Evolutionary conservation across 768 basidiomycete species (phyloP).

Genomic region (Suillus plorans): DNA sequence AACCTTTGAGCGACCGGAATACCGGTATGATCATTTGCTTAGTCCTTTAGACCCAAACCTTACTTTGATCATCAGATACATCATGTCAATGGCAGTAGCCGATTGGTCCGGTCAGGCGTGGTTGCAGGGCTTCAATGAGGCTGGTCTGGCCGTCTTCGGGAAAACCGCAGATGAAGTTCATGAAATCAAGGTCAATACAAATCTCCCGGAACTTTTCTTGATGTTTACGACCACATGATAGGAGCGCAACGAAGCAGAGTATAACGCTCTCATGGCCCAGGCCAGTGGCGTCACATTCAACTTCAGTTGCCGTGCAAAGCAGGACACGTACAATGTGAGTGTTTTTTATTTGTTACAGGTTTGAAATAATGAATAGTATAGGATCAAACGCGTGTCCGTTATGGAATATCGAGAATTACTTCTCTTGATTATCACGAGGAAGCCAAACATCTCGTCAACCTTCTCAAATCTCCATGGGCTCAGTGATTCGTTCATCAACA

Average conservation of each 20-base stretch:
- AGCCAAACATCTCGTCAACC: conserved; percentile 54
- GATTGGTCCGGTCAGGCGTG: conserved; percentile 89
- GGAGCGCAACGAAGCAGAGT: conserved; percentile 60
- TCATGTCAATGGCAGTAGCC: conserved; percentile 83
- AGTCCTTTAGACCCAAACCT: background rate
- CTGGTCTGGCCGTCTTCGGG: conserved; percentile 73
- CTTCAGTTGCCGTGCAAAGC: conserved; percentile 83
- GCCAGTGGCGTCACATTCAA: conserved; percentile 74
- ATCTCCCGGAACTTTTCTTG: background rate
- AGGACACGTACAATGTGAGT: conserved; percentile 82
- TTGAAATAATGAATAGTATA: conserved; percentile 27
- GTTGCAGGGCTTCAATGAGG: conserved; percentile 95
- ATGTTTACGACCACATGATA: conserved; percentile 26
- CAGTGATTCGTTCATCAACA: conserved; percentile 17
- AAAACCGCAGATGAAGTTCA: conserved; percentile 78
- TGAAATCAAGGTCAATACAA: conserved; percentile 57
- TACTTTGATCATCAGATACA: conserved; percentile 49
- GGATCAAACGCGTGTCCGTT: conserved; percentile 83
- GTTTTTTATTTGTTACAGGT: background rate
- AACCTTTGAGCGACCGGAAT: conserved; percentile 65
- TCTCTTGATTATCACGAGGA: conserved; percentile 71
- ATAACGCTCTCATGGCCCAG: conserved; percentile 56
- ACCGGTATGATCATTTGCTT: conserved; percentile 57
- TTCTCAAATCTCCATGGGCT: conserved; percentile 63
- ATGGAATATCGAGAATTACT: conserved; percentile 70